A percentile compares a stretch with the other conserved stretches of the same genome.
These are phyloP conservation scores for Geosiphon pyriformis DNA, from an alignment of 192 early-diverging fungal species.

Conservation along the genomic window DNA sequence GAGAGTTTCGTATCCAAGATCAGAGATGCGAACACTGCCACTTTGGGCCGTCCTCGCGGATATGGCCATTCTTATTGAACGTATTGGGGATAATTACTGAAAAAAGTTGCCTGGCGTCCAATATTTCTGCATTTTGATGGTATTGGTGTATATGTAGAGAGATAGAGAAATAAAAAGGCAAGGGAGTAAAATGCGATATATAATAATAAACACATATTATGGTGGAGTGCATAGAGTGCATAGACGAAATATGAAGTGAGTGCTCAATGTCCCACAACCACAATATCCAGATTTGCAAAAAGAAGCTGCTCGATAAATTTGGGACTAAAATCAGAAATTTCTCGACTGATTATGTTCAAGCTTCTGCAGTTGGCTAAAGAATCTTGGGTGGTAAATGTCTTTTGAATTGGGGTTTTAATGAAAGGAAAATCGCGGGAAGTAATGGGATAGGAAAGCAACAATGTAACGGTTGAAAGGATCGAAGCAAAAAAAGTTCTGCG, in stretches of 20 bases:
- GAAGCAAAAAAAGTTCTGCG: not conserved
- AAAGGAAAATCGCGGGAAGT: not conserved
- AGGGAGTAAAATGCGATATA: not conserved
- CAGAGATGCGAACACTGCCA: constrained; percentile 15
- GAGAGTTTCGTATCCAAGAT: constrained; percentile 5
- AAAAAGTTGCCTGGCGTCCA: constrained; percentile 6
- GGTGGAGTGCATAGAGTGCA: constrained; percentile 28
- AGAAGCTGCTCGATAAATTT: no score
- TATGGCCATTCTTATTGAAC: constrained; percentile 10
- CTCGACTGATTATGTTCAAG: no score
- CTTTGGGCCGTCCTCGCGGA: constrained; percentile 16
- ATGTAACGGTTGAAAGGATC: not conserved
- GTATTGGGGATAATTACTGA: constrained; percentile 15
- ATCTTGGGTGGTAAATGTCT: not conserved
- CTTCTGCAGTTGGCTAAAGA: no score
- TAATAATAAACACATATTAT: constrained; percentile 1
- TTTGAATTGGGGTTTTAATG: not conserved
- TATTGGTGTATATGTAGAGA: not conserved
- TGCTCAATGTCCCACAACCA: constrained; percentile 19
- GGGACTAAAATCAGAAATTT: no score
- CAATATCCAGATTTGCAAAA: constrained; percentile 1
- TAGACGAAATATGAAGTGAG: constrained; percentile 25
- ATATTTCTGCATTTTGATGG: constrained; percentile 1
- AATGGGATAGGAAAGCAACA: no score
- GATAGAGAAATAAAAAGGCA: constrained; percentile 11